Percentiles rank a stretch among this genome's conserved stretches.
Evolutionary conservation across 2,329 filamentous ascomycete genomes (phyloP).

Genomic region (Sarocladium brachiariae): DNA sequence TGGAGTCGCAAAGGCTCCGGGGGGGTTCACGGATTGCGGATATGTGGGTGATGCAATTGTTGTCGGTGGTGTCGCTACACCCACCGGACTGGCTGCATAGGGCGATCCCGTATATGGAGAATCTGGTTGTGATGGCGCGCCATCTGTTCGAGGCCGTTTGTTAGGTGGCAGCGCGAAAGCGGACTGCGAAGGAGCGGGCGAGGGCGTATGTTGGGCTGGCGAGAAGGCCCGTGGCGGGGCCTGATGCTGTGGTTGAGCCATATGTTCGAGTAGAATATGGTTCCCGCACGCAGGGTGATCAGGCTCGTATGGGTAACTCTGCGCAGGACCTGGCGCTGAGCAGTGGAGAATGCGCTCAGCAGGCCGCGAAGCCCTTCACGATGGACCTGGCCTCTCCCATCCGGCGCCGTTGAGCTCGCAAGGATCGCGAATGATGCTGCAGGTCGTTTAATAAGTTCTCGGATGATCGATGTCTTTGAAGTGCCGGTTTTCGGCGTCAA

Average conservation of each 20-base stretch:
- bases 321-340: slow-evolving; percentile 1
- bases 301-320: background rate
- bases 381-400: slow-evolving; percentile 39
- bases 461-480: background rate
- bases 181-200: slow-evolving; percentile 50
- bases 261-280: slow-evolving; percentile 20
- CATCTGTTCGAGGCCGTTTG: slow-evolving; percentile 57
- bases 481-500: background rate
- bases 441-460: background rate
- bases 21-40: slow-evolving; percentile 22
- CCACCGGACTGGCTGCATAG: slow-evolving; percentile 40
- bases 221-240: slow-evolving; percentile 51
- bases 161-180: slow-evolving; percentile 56
- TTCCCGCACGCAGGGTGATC: background rate
- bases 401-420: slow-evolving; percentile 23
- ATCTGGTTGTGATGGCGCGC: slow-evolving; percentile 58
- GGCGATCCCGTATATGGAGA: slow-evolving; percentile 53
- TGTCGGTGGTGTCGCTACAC: slow-evolving; percentile 33
- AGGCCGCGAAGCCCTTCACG: slow-evolving; percentile 45
- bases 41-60: slow-evolving; percentile 30
- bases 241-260: slow-evolving; percentile 54
- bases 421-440: slow-evolving; percentile 13
- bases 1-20: slow-evolving; percentile 25
- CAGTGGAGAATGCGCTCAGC: slow-evolving; percentile 27
- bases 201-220: slow-evolving; percentile 52